Base-by-base conservation (phyloP, 352 stramenopile species). In the Pythium scleroteichum region DNA sequence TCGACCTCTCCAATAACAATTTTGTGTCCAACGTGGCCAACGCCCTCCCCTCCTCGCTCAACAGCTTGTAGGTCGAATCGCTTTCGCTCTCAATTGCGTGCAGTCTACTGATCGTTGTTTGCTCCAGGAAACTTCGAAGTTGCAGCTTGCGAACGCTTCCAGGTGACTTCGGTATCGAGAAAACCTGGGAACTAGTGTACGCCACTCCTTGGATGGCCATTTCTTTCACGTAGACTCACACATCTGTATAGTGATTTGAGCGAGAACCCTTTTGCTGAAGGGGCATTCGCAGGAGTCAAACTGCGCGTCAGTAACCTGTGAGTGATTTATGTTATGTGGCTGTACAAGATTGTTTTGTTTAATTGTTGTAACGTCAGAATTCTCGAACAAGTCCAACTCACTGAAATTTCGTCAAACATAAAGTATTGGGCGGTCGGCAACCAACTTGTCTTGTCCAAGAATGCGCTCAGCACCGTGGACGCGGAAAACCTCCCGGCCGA, bases 1-100 rank as follows among this genome's bases (percentile, higher is more conserved):
- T 68, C 14, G 62, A 69, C 27, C 33, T 69, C 16, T 69, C 62
- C 29, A 50, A 69, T 53, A 69, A 69, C 44, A 51, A 56, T 40
- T 56, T 69, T 27, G 29, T 35, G n/a, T 14, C 26, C 23, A 20
- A 38, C 19, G 44, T 49, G 29, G 35, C 19, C 45, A 61, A 53
- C 39, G 41, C 45, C 5, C 53, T 70, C 16, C 62, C 62, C 5
- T 42, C 50, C 16, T 53, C 62, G 22, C 55, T 70, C 42, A 49
- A 33, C 24, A 57, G 14, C 3, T 33, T 70, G 62, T 69, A 52
- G 61, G 29, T 35, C 29, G 41, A 26, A 16, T 42, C 5, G 14
- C 40, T 40, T 26, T 46, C 10, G 29, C 29, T 35, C 29, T 35
- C 29, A 5, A 10, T 35, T n/a, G n/a, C n/a, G n/a, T n/a, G n/a